A percentile compares a stretch with the other conserved stretches of the same genome.
These are phyloP conservation scores for Diaporthe australafricana DNA, from an alignment of 2,329 filamentous ascomycete genomes.

Conservation along the genomic window DNA sequence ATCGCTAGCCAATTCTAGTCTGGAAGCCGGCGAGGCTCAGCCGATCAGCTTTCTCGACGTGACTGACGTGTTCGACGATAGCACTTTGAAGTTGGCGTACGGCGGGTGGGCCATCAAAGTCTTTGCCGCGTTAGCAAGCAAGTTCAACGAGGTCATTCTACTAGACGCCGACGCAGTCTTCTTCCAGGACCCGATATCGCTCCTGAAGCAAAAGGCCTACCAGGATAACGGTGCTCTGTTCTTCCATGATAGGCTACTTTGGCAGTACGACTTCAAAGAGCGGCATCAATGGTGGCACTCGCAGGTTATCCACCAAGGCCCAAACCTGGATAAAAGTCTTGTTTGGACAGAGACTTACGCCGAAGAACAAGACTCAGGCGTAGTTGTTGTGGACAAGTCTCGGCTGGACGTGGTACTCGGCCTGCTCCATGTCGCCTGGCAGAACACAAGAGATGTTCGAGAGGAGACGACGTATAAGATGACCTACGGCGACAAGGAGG, in stretches of 20 bases:
- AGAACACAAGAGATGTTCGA: slow-evolving; percentile 53
- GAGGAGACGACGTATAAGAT: slow-evolving; percentile 54
- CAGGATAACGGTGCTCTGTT: slow-evolving; percentile 48
- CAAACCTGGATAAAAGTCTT: slow-evolving; percentile 47
- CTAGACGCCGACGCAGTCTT: slow-evolving; percentile 55
- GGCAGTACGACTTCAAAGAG: slow-evolving; percentile 48
- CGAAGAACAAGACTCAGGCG: slow-evolving; percentile 55
- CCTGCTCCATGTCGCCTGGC: slow-evolving; percentile 55
- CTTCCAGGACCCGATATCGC: slow-evolving; percentile 48
- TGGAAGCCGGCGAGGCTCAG: slow-evolving; percentile 27
- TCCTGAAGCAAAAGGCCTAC: slow-evolving; percentile 49
- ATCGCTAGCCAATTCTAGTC: background rate
- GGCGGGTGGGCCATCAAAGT: slow-evolving; percentile 56
- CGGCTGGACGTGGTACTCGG: slow-evolving; percentile 51
- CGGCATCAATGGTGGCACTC: slow-evolving; percentile 53
- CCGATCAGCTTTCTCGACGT: slow-evolving; percentile 49
- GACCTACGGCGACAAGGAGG: slow-evolving; percentile 59
- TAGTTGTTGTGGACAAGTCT: slow-evolving; percentile 55
- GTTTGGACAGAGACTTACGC: slow-evolving; percentile 53
- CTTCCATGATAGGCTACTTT: slow-evolving; percentile 56
- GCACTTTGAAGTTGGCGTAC: slow-evolving; percentile 43
- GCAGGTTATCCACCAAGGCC: slow-evolving; percentile 49
- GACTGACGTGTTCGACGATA: slow-evolving; percentile 48
- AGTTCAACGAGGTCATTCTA: slow-evolving; percentile 52
- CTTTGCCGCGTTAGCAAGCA: slow-evolving; percentile 52